Evolutionary conservation across 139 green algal genomes (phyloP), one percentile per base, ranked within the genome.

Genomic region (Prasinococcaceae sp.): DNA sequence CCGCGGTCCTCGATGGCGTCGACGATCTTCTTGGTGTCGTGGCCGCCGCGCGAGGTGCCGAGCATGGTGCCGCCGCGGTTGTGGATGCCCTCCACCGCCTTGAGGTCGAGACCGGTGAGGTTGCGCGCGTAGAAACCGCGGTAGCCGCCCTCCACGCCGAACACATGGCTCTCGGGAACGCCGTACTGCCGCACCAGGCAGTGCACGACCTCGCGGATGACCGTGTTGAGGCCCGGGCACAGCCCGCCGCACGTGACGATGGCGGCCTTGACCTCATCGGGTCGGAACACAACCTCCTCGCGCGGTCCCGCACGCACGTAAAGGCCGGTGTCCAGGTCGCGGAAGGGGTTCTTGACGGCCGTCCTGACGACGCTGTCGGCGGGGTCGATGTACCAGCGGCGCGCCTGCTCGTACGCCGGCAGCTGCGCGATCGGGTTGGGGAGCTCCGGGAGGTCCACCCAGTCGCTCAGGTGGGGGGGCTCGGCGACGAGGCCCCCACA

Each of bases 171-270:
- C n/a, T n/a, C n/a, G n/a, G n/a, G n/a, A n/a, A 70, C 66, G n/a
- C 60, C 55, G 40, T 75, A 75, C 37, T 70, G 53, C 14, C 38
- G 17, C 63, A 57, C 65, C 6, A 77, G 49, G 14, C 47, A 56
- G 16, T 25, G 66, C 30, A 77, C 68, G 6, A 77, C 16, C 25
- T 62, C 82, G 51, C 76, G 79, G 23, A 98, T 79, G 10, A 98
- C 90, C 20, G 94, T 88, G 62, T 98, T 98, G 23, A 98, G 77
- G 4, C 90, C 90, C 1, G 90, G 90, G 65, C 90, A 98, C 55
- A 98, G 70, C 0, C 88, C 90, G 6, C 90, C 90, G 63, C 90
- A 96, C 0, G 90, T 98, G 30, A 97, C 90, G 38, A 98, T 88
- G 28, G 79, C 81, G 14, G 81, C 84, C n/a, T 71, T 80, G 0